A percentile compares a stretch with the other conserved stretches of the same genome.
phyloP scores from a whole-genome alignment of 176 grass and related monocot genomes.

The Alopecurus myosuroides region DNA sequence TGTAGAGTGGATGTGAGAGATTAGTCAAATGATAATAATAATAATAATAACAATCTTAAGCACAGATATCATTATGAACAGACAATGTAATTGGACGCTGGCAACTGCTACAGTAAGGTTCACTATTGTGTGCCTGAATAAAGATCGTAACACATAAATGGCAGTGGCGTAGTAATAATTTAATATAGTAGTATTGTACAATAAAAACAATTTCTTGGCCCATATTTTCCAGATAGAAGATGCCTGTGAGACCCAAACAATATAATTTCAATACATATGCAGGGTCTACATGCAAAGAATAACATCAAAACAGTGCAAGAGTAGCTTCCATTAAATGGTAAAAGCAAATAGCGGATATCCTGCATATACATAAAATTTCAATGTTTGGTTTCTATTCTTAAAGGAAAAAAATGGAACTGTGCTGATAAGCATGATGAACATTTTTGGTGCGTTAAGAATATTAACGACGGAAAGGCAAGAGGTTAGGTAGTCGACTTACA shows the following conservation, averaged over 20 bases:
- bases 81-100: background rate
- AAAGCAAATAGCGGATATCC: conserved; percentile 8
- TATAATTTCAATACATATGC: background rate
- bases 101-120: background rate
- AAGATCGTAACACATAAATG: background rate
- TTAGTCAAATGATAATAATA: background rate
- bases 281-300: background rate
- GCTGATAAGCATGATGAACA: background rate
- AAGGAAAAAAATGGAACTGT: conserved; percentile 1
- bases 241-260: background rate
- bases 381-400: background rate
- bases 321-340: conserved; percentile 1
- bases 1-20: background rate
- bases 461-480: background rate
- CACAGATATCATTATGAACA: background rate
- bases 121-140: background rate
- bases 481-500: conserved; percentile 44
- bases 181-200: background rate
- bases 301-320: background rate
- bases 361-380: conserved; percentile 1
- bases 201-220: background rate
- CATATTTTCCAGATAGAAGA: background rate
- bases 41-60: background rate
- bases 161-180: background rate
- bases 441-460: conserved; percentile 7